Evolutionary conservation across 2,329 filamentous ascomycete genomes (phyloP).

Genomic region (Aspergillus caelatus): DNA sequence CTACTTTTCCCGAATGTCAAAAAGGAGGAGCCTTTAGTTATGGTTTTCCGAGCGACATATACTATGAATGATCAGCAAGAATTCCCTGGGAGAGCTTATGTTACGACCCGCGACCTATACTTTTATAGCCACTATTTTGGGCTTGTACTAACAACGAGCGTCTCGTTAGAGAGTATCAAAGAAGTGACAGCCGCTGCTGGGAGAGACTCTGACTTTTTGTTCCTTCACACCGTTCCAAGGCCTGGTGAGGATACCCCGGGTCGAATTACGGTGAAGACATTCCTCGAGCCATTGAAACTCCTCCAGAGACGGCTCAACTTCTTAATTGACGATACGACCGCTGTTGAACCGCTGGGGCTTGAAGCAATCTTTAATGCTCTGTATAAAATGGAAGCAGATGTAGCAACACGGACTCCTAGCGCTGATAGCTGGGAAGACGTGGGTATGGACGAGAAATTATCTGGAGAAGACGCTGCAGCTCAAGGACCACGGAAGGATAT

Average conservation of each 20-base stretch:
- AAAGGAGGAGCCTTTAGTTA: slow-evolving; percentile 76
- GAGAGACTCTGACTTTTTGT: slow-evolving; percentile 89
- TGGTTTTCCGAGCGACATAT: slow-evolving; percentile 95
- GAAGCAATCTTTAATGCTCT: slow-evolving; percentile 72
- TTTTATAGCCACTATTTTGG: slow-evolving; percentile 97
- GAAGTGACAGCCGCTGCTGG: slow-evolving; percentile 91
- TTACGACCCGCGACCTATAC: slow-evolving; percentile 85
- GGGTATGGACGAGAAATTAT: slow-evolving; percentile 63
- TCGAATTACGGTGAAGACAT: slow-evolving; percentile 85
- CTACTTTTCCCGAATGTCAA: slow-evolving; percentile 84
- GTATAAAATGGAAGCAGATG: slow-evolving; percentile 70
- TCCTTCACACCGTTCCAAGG: slow-evolving; percentile 73
- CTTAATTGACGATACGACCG: slow-evolving; percentile 76
- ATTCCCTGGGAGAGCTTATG: slow-evolving; percentile 83
- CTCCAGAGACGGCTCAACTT: slow-evolving; percentile 84
- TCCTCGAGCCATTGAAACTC: slow-evolving; percentile 82
- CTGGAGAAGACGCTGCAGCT: slow-evolving; percentile 38
- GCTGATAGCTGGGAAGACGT: slow-evolving; percentile 92
- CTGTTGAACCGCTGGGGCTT: slow-evolving; percentile 68
- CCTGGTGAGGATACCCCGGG: slow-evolving; percentile 66
- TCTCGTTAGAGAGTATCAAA: slow-evolving; percentile 74
- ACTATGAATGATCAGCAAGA: slow-evolving; percentile 73
- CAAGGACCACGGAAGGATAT: slow-evolving; percentile 53
- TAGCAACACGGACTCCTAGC: slow-evolving; percentile 67
- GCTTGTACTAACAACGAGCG: slow-evolving; percentile 78